Evolutionary conservation across 2,329 filamentous ascomycete species (phyloP).

Genomic region (Colletotrichum acutatum): DNA sequence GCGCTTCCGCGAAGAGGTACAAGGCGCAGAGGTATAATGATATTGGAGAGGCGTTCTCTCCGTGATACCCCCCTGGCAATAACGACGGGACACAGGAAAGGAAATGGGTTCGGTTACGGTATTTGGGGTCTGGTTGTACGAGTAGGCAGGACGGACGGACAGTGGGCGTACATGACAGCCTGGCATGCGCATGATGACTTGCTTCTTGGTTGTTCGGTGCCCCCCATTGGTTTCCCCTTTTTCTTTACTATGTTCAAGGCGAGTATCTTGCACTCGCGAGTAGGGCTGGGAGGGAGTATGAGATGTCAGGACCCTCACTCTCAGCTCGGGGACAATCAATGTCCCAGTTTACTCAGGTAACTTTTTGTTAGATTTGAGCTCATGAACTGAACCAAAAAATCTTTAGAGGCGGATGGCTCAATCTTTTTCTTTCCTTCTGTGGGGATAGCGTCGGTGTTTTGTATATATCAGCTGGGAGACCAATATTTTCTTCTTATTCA

Average conservation of each 20-base stretch:
- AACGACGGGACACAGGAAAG: constrained; percentile 7
- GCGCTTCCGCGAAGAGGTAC: constrained; percentile 68
- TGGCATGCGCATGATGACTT: constrained; percentile 4
- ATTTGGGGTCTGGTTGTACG: constrained; percentile 18
- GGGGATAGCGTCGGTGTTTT: constrained; percentile 29
- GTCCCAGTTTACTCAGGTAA: not conserved
- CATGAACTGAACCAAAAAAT: constrained; percentile 17
- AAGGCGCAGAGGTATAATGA: constrained; percentile 62
- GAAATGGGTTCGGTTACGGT: constrained; percentile 5
- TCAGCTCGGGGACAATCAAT: not conserved
- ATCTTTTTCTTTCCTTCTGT: not conserved
- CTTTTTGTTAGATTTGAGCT: constrained; percentile 18
- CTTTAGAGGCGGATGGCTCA: constrained; percentile 11
- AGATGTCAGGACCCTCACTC: not conserved
- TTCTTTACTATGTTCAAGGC: constrained; percentile 31
- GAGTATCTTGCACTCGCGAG: constrained; percentile 13
- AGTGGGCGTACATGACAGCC: constrained; percentile 1
- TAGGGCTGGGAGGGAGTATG: constrained; percentile 9
- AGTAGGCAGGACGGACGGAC: constrained; percentile 14
- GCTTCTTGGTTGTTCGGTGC: constrained; percentile 6
- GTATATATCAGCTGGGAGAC: constrained; percentile 6
- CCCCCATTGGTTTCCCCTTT: constrained; percentile 26
- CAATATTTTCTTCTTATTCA: not conserved
- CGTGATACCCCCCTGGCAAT: constrained; percentile 19
- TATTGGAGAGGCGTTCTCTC: constrained; percentile 1